phyloP scores from a whole-genome alignment of 106 monocot species.

The Dioscorea alata region DNA sequence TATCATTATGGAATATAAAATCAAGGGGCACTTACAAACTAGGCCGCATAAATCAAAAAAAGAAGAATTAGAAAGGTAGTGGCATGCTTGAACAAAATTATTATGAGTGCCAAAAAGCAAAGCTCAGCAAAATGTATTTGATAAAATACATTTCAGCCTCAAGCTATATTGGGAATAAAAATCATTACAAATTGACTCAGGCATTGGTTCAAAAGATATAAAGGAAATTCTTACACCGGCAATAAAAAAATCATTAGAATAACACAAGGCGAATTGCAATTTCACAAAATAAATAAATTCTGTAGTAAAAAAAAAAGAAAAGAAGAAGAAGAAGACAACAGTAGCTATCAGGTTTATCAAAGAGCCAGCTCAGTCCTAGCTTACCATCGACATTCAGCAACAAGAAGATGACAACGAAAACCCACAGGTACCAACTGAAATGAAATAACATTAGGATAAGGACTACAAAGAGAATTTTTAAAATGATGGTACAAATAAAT shows the following conservation, averaged over 20 bases:
- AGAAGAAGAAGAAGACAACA: background rate
- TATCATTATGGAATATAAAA: too few species aligned
- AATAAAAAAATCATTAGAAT: too few species aligned
- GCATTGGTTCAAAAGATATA: background rate
- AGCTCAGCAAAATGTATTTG: too few species aligned
- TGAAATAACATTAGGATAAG: background rate
- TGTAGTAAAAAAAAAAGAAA: background rate
- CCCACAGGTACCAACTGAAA: conserved; percentile 43
- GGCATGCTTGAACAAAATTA: too few species aligned
- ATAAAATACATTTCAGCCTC: too few species aligned
- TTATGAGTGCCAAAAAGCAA: too few species aligned
- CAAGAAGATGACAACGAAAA: conserved; percentile 32
- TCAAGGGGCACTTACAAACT: too few species aligned
- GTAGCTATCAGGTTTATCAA: background rate
- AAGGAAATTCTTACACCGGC: background rate
- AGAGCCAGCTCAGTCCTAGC: background rate
- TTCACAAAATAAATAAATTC: background rate
- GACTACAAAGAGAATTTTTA: background rate
- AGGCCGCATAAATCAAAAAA: too few species aligned
- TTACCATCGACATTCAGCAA: conserved; percentile 36
- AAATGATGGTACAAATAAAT: too few species aligned
- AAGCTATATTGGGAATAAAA: background rate
- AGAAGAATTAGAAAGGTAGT: too few species aligned
- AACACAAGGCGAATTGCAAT: background rate
- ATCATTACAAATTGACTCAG: background rate